A percentile compares a stretch with the other conserved stretches of the same genome.
Evolutionary conservation across 768 basidiomycete genomes (phyloP).

Genomic region (Gloeophyllum trabeum): DNA sequence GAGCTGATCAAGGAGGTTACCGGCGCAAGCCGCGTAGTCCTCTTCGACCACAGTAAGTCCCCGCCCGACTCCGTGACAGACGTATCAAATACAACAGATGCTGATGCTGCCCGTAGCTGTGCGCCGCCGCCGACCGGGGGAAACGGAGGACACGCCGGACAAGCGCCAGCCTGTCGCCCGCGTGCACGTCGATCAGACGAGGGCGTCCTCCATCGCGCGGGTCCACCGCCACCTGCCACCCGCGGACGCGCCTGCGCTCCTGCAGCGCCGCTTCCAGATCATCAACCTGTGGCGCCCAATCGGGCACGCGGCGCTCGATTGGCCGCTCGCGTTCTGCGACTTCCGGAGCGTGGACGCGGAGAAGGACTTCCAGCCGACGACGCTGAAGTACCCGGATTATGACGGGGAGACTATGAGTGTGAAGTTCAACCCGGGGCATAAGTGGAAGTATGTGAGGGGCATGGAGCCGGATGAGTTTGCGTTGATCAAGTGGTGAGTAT

Average conservation of each 20-base stretch:
- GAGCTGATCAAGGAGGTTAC: conserved; percentile 48
- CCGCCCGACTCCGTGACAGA: neutral
- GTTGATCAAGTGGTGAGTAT: conserved; percentile 34
- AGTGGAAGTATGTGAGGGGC: conserved; percentile 34
- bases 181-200: conserved; percentile 37
- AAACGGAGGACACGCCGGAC: conserved; percentile 22
- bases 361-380: conserved; percentile 25
- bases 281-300: conserved; percentile 48
- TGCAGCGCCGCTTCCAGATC: conserved; percentile 36
- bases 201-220: conserved; percentile 24
- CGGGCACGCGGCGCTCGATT: conserved; percentile 30
- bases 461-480: conserved; percentile 34
- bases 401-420: conserved; percentile 33
- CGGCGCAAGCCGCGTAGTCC: conserved; percentile 46
- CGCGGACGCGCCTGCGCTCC: conserved; percentile 23
- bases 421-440: conserved; percentile 24
- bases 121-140: conserved; percentile 27
- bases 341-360: conserved; percentile 26
- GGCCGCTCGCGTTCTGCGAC: conserved; percentile 38
- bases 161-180: conserved; percentile 30
- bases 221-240: conserved; percentile 32
- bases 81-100: neutral
- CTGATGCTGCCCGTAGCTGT: conserved; percentile 20
- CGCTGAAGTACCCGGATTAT: conserved; percentile 27
- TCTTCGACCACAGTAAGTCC: conserved; percentile 54